Evolutionary conservation across 805 yeast genomes (phyloP).

Genomic region (Maudiozyma saulgeensis): DNA sequence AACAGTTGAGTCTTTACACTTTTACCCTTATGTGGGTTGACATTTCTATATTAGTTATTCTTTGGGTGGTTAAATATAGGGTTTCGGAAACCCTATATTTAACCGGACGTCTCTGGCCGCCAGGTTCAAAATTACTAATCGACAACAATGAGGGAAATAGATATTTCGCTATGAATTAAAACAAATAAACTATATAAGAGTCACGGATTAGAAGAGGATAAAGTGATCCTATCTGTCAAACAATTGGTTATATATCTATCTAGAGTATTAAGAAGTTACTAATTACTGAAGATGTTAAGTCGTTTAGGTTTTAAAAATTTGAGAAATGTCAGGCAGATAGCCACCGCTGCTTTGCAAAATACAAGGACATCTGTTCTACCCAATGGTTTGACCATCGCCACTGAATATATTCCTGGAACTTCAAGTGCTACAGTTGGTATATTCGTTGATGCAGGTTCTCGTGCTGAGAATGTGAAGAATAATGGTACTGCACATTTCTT

Average conservation of each 20-base stretch:
- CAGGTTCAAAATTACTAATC: no score
- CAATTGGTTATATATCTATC: no score
- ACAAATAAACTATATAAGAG: no score
- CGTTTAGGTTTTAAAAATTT: slow-evolving; percentile 1
- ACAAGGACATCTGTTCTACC: slow-evolving; percentile 57
- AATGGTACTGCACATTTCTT: slow-evolving; percentile 97
- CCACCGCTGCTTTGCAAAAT: slow-evolving; percentile 2
- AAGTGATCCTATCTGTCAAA: no score
- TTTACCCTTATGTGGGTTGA: no score
- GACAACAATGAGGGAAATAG: no score
- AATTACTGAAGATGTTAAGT: slow-evolving; percentile 4
- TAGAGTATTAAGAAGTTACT: background rate
- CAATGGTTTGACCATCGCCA: slow-evolving; percentile 93
- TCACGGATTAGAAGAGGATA: no score
- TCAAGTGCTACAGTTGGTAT: slow-evolving; percentile 96
- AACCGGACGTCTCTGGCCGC: no score
- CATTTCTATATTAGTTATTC: no score
- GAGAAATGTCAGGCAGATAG: background rate
- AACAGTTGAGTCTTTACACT: no score
- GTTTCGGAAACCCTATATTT: no score
- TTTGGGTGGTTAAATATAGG: background rate
- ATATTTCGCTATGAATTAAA: no score
- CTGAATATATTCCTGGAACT: slow-evolving; percentile 78
- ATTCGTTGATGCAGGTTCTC: slow-evolving; percentile 97
- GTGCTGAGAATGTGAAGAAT: slow-evolving; percentile 77